Percentiles rank a stretch among this genome's conserved stretches.
Conservation (phyloP, 345 rosid species). For the Populus euphratica region DNA sequence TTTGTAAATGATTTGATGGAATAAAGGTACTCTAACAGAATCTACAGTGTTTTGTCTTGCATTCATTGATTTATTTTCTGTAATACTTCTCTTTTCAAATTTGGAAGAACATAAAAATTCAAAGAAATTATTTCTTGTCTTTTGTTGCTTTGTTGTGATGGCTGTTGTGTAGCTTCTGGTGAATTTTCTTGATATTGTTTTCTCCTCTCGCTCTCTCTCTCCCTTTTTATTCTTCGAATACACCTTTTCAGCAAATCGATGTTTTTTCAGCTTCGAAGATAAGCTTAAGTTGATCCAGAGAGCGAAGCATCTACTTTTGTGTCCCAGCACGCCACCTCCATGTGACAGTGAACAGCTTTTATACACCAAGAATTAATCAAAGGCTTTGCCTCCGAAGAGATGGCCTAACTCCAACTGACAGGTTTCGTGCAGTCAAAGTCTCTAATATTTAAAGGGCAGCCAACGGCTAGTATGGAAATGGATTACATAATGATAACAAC, state of each 20-base stretch:
- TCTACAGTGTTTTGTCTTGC: neutral
- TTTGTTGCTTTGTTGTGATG: neutral
- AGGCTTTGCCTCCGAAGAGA: neutral
- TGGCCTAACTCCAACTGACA: neutral
- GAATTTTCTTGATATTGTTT: neutral
- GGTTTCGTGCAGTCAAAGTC: constrained; percentile 2
- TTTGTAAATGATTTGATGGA: constrained; percentile 47
- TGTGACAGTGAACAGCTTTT: neutral
- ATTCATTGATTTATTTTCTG: constrained; percentile 29
- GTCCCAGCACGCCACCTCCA: constrained; percentile 11
- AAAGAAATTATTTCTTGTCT: neutral
- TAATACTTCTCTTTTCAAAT: constrained; percentile 10
- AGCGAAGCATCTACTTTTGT: neutral
- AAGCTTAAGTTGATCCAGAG: neutral
- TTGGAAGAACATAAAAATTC: neutral
- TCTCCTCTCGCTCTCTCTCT: neutral
- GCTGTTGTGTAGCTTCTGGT: neutral
- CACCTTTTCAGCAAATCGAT: neutral
- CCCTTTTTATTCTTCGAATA: neutral
- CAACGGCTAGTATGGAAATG: neutral
- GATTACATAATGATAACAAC: neutral
- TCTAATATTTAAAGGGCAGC: neutral
- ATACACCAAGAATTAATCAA: neutral
- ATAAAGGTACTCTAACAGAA: constrained; percentile 32
- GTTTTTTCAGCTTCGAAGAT: neutral